phyloP scores from a whole-genome alignment of 2,329 filamentous ascomycete species.

The Sporothrix humicola region DNA sequence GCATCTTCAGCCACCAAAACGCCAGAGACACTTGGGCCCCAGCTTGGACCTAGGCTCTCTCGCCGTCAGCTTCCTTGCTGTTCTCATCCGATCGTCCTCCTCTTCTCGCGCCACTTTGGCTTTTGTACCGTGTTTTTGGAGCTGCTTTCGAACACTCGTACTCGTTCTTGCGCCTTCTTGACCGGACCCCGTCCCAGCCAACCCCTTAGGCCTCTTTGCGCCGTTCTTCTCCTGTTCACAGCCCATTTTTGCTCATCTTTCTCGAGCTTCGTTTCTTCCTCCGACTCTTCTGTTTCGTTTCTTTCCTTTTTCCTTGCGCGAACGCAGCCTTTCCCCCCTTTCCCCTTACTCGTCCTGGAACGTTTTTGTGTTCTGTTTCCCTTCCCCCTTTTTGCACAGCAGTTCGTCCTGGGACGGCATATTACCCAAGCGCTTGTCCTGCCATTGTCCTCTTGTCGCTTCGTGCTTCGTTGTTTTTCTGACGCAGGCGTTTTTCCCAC shows the following conservation, averaged over 20 bases:
- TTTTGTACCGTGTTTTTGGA: conserved; percentile 13
- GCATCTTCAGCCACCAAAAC: conserved; percentile 1
- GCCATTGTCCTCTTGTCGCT: conserved; percentile 28
- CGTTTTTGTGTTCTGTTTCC: background rate
- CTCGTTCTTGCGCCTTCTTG: background rate
- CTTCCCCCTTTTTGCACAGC: background rate
- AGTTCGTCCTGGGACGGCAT: conserved; percentile 11
- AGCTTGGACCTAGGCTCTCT: background rate
- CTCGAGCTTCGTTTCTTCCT: conserved; percentile 19
- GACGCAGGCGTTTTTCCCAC: conserved; percentile 29
- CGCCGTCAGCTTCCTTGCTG: conserved; percentile 13
- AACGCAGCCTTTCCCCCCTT: background rate
- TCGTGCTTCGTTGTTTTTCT: conserved; percentile 28
- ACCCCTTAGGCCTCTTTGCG: conserved; percentile 4
- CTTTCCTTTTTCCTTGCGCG: background rate
- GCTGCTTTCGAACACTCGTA: background rate
- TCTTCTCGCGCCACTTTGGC: conserved; percentile 22
- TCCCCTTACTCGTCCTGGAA: background rate
- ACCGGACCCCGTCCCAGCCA: conserved; percentile 8
- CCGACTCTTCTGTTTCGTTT: background rate
- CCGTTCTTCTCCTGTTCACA: background rate
- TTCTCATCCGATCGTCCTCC: conserved; percentile 6
- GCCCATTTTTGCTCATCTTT: conserved; percentile 2
- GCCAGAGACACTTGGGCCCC: background rate
- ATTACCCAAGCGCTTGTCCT: conserved; percentile 31